Evolutionary conservation across 1,139 yeast species (phyloP).

Genomic region (Hyphopichia burtonii): DNA sequence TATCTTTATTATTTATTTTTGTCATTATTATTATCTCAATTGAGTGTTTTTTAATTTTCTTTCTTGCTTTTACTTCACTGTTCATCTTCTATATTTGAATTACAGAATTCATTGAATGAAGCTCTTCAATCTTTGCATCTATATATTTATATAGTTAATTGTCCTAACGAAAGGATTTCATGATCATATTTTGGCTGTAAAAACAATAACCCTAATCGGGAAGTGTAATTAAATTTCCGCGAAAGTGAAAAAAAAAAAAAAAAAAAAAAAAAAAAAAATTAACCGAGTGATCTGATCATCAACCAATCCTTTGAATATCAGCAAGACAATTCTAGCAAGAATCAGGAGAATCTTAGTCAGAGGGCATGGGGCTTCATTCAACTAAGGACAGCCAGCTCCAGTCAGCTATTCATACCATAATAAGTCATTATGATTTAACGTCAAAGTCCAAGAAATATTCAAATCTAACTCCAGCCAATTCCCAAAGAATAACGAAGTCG

Average conservation of each 20-base stretch:
- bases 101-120: not conserved
- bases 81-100: not conserved
- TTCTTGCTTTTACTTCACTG: not conserved
- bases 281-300: not conserved
- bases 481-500: conserved; percentile 8
- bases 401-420: conserved; percentile 6
- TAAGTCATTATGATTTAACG: conserved; percentile 6
- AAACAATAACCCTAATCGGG: not conserved
- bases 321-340: too few species aligned
- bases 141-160: conserved; percentile 9
- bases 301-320: not conserved
- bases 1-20: conserved; percentile 4
- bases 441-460: conserved; percentile 8
- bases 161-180: conserved; percentile 17
- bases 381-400: not conserved
- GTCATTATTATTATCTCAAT: not conserved
- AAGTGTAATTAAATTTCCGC: not conserved
- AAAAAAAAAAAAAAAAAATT: not conserved
- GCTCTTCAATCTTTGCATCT: conserved; percentile 1
- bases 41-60: too few species aligned
- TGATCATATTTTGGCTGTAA: not conserved
- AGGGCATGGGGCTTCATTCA: not conserved
- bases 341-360: too few species aligned
- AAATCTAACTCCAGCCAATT: conserved; percentile 7
- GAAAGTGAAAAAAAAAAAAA: too few species aligned